Conservation (phyloP, 176 grass and related monocot genomes). For the Cenchrus fungigraminus region DNA sequence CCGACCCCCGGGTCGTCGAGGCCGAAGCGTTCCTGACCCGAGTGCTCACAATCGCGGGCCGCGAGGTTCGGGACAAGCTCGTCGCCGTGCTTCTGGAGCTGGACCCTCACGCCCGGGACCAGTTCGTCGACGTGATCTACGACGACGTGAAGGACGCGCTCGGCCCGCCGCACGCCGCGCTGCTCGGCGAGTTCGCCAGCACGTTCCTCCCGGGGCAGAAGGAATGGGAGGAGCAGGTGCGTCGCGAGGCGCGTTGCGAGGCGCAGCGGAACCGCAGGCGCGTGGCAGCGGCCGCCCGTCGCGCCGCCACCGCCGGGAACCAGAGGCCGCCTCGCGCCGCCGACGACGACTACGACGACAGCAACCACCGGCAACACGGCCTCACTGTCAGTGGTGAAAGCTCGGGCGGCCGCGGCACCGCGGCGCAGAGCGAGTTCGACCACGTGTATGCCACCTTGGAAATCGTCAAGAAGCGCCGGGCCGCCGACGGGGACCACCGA, state of each 20-base stretch:
- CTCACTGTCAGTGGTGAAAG: too few relatives aligned
- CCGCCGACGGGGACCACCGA: neutral
- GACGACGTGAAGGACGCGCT: neutral
- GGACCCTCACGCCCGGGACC: too few relatives aligned
- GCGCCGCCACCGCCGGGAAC: too few relatives aligned
- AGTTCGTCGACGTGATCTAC: neutral
- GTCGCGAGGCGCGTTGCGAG: too few relatives aligned
- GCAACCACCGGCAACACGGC: too few relatives aligned
- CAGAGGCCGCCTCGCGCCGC: neutral
- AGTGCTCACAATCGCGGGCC: fast-evolving
- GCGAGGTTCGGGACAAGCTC: neutral
- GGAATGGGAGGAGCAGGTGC: neutral
- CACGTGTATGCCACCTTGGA: neutral
- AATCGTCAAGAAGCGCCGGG: neutral
- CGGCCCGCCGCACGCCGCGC: neutral
- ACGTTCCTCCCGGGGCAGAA: neutral
- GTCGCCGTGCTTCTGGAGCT: neutral
- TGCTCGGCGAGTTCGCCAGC: neutral
- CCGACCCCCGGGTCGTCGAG: fast-evolving
- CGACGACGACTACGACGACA: neutral
- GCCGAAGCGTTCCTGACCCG: neutral
- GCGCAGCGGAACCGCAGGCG: too few relatives aligned
- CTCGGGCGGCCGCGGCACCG: too few relatives aligned
- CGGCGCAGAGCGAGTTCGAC: too few relatives aligned
- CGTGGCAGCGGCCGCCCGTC: too few relatives aligned